Evolutionary conservation across 2,329 filamentous ascomycete genomes (phyloP).

Genomic region (Elsinoe fawcettii): DNA sequence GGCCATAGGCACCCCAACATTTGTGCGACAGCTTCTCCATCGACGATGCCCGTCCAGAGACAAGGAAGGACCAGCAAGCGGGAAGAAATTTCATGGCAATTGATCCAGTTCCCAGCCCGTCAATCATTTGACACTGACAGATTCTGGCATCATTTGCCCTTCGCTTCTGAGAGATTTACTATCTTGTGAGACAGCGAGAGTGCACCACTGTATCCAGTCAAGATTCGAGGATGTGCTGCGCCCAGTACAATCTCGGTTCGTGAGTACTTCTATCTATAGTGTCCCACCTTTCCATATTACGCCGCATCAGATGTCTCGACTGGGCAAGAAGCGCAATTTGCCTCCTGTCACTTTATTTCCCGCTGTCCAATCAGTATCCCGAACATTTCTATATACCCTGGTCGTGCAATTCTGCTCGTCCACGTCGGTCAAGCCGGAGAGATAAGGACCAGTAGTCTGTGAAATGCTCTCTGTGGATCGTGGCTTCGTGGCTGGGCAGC

Average conservation of each 20-base stretch:
- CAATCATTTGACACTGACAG: background rate
- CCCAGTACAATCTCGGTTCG: conserved; percentile 11
- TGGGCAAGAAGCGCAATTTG: conserved; percentile 12
- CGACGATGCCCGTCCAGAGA: background rate
- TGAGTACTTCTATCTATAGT: conserved; percentile 12
- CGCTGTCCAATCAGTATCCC: background rate
- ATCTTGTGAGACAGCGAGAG: background rate
- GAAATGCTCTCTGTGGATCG: background rate
- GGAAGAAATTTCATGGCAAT: conserved; percentile 10
- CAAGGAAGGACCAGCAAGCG: background rate
- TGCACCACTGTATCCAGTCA: background rate
- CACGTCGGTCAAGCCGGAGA: background rate
- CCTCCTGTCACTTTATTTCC: conserved; percentile 10
- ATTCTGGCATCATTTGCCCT: conserved; percentile 3
- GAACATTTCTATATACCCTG: background rate
- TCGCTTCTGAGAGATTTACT: background rate
- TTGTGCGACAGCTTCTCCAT: background rate
- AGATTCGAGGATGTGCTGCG: conserved; percentile 9
- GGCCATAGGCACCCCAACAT: conserved; percentile 13
- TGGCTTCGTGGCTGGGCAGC: background rate
- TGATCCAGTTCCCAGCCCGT: background rate
- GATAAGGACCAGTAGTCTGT: background rate
- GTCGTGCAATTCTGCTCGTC: background rate
- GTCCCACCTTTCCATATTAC: conserved; percentile 10
- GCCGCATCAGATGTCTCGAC: background rate